phyloP scores from a whole-genome alignment of 345 rosid genomes.

The Rubroshorea leprosula region DNA sequence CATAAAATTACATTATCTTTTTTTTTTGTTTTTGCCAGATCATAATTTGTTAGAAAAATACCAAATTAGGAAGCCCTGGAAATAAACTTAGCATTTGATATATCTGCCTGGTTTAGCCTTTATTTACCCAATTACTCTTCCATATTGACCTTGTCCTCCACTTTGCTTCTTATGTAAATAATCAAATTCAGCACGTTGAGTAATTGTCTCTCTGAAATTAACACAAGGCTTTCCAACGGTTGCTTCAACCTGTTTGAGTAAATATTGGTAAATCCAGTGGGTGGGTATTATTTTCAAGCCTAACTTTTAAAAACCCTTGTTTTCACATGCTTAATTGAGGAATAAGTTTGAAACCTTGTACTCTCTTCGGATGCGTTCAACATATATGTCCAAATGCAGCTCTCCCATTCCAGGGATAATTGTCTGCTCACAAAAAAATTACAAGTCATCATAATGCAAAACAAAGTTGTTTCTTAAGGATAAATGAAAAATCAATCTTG shows the following conservation, averaged over 20 bases:
- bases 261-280: not conserved
- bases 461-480: not conserved
- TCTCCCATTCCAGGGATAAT: constrained; percentile 99
- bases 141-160: constrained; percentile 99
- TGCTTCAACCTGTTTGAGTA: constrained; percentile 72
- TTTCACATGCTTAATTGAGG: constrained; percentile 1
- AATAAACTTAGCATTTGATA: no score
- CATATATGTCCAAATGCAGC: constrained; percentile 90
- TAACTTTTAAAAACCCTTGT: not conserved
- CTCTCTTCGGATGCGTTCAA: constrained; percentile 92
- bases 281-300: not conserved
- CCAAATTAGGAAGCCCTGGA: not conserved
- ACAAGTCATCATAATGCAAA: constrained; percentile 4
- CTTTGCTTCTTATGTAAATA: constrained; percentile 96
- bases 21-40: no score
- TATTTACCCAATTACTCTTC: constrained; percentile 82
- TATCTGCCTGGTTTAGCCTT: not conserved
- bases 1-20: no score
- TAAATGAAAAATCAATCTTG: constrained; percentile 5
- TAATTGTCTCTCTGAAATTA: constrained; percentile 91
- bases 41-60: no score
- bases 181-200: constrained; percentile 86
- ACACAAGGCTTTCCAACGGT: constrained; percentile 98
- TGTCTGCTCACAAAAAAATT: constrained; percentile 44
- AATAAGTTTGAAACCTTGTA: constrained; percentile 54